Conservation (phyloP, 1,284 basidiomycete species). For the Takashimella tepidaria region DNA sequence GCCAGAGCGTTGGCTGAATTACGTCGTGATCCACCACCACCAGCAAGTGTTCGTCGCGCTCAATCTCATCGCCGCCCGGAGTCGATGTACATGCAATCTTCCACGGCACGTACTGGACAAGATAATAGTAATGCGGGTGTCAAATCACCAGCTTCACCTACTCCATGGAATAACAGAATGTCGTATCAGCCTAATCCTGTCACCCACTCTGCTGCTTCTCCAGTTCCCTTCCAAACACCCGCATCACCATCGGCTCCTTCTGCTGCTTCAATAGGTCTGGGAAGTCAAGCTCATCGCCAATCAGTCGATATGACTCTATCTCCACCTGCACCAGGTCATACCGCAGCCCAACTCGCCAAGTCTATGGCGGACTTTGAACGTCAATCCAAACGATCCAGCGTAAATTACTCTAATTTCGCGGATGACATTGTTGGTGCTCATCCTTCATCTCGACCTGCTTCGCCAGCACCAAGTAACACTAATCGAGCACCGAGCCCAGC, state of each 20-base stretch:
- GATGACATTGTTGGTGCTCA: constrained; percentile 70
- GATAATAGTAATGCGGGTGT: constrained; percentile 13
- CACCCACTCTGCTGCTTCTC: background rate
- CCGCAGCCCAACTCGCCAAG: constrained; percentile 45
- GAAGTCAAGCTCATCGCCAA: constrained; percentile 8
- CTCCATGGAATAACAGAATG: constrained; percentile 20
- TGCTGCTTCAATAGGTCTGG: background rate
- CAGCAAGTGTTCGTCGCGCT: constrained; percentile 39
- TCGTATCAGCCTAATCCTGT: constrained; percentile 18
- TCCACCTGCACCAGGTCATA: constrained; percentile 46
- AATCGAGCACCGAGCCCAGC: constrained; percentile 46
- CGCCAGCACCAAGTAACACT: constrained; percentile 52
- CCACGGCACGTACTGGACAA: constrained; percentile 20
- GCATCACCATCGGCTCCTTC: constrained; percentile 3
- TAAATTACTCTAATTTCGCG: constrained; percentile 53
- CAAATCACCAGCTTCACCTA: constrained; percentile 30
- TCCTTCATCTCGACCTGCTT: constrained; percentile 65
- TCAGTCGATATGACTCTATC: constrained; percentile 42
- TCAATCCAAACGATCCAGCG: constrained; percentile 40
- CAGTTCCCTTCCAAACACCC: background rate
- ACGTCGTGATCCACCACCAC: constrained; percentile 45
- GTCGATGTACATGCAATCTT: constrained; percentile 28
- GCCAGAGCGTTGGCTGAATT: constrained; percentile 63
- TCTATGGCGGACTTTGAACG: constrained; percentile 47
- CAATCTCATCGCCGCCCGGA: constrained; percentile 41